Evolutionary conservation across 2,329 filamentous ascomycete genomes (phyloP).

Genomic region (Penicillium sp.): DNA sequence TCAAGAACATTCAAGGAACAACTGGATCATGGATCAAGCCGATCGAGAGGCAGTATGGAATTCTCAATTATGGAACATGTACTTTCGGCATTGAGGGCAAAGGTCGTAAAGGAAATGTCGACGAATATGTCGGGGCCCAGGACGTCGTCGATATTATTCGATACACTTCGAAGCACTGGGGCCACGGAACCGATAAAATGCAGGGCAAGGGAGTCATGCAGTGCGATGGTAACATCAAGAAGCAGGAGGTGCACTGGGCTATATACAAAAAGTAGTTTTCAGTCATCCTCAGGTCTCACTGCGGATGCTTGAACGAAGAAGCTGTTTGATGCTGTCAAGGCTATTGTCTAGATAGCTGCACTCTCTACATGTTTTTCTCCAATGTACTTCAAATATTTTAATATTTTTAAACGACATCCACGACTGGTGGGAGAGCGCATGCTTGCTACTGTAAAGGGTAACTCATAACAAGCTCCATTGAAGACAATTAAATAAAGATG

Average conservation of each 20-base stretch:
- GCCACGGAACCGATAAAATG: not conserved
- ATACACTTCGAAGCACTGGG: not conserved
- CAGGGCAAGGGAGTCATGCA: not conserved
- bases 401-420: no score
- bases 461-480: no score
- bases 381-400: no score
- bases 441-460: no score
- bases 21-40: not conserved
- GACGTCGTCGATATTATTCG: not conserved
- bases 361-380: no score
- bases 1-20: not conserved
- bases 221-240: not conserved
- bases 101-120: not conserved
- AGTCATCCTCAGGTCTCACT: not conserved
- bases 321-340: no score
- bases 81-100: not conserved
- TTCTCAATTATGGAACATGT: not conserved
- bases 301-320: not conserved
- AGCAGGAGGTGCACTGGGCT: not conserved
- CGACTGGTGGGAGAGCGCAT: no score
- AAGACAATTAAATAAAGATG: no score
- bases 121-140: not conserved
- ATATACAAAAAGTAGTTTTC: not conserved
- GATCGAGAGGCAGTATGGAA: not conserved
- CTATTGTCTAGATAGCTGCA: no score